Evolutionary conservation across 169 alveolate genomes (phyloP), one percentile per base, ranked within the genome.

Genomic region (Babesia sp.): DNA sequence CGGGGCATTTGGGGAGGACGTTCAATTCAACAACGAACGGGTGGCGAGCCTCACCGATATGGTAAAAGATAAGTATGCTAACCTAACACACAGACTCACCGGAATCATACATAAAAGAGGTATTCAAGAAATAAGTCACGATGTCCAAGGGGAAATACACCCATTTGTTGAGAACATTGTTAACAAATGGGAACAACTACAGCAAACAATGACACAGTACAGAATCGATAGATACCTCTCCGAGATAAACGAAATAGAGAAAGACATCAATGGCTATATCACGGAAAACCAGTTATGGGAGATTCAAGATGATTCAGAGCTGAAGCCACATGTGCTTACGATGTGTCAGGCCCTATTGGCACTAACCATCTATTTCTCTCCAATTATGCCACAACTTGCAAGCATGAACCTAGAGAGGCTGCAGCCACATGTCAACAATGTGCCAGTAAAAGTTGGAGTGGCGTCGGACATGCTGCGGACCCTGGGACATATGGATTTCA

Each of bases 1-100:
- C 18, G 89, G 83, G 20, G 67, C 70, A 31, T 81, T 81, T 41
- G 82, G 85, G 16, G 36, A 54, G n/a, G 89, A 81, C 41, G 46
- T 60, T 37, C 67, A 72, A 33, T 81, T 34, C 51, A 66, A 61
- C 44, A 8, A 33, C 29, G 28, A 51, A 22, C 6, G 48, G 20
- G 53, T 81, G n/a, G 67, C 28, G 18, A 45, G 41, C 45, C 39
- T 69, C 8, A 11, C 14, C 3, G 39, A 72, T 26, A 4, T 54
- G 16, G 60, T 81, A 7, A 74, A 45, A 29, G 71, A 81, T 58
- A 81, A 60, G 58, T 81, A 48, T 42, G 89, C 81, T 33, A 66
- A 71, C 48, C 55, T 76, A 3, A 46, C 58, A 29, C 53, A 81
- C 48, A 59, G 89, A 53, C 33, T 81, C 2, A 71, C 84, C 8